Conservation (phyloP, 2,329 filamentous ascomycete species). For the Hymenoscyphus fructigenus region DNA sequence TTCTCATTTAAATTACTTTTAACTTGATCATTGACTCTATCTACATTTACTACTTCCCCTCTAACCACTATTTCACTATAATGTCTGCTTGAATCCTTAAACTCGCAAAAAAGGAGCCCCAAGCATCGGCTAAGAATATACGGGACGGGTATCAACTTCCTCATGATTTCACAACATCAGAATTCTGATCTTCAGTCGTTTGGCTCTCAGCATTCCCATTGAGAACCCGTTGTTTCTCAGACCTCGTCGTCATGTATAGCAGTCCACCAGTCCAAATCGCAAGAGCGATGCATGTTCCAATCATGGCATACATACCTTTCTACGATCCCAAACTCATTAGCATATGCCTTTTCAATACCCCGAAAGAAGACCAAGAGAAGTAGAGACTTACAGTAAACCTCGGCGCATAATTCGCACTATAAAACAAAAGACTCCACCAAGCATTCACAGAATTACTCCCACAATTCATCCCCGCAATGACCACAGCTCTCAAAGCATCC, state of each 20-base stretch:
- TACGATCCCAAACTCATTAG: conserved; percentile 30
- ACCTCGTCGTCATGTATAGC: conserved; percentile 45
- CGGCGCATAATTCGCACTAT: conserved; percentile 64
- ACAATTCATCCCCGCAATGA: conserved; percentile 71
- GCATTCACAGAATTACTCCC: conserved; percentile 68
- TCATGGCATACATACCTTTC: conserved; percentile 74
- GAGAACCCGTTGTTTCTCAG: conserved; percentile 36
- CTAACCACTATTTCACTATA: too few species aligned
- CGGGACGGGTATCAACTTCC: background rate
- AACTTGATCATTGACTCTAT: too few species aligned
- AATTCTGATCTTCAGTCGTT: background rate
- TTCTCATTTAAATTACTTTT: too few species aligned
- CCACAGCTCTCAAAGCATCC: conserved; percentile 61
- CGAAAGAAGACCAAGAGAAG: conserved; percentile 20
- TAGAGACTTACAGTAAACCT: conserved; percentile 38
- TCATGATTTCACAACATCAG: background rate
- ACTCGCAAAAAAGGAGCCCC: too few species aligned
- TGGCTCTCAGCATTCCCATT: conserved; percentile 7
- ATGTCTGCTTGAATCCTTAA: too few species aligned
- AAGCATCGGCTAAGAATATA: too few species aligned
- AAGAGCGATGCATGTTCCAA: conserved; percentile 59
- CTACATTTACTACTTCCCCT: too few species aligned
- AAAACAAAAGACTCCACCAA: conserved; percentile 74
- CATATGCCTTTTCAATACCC: conserved; percentile 3
- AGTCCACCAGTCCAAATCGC: conserved; percentile 58